These are phyloP conservation scores for Geotrichum aggregatum DNA, from an alignment of 1,139 yeast genomes.

Conservation along the genomic window DNA sequence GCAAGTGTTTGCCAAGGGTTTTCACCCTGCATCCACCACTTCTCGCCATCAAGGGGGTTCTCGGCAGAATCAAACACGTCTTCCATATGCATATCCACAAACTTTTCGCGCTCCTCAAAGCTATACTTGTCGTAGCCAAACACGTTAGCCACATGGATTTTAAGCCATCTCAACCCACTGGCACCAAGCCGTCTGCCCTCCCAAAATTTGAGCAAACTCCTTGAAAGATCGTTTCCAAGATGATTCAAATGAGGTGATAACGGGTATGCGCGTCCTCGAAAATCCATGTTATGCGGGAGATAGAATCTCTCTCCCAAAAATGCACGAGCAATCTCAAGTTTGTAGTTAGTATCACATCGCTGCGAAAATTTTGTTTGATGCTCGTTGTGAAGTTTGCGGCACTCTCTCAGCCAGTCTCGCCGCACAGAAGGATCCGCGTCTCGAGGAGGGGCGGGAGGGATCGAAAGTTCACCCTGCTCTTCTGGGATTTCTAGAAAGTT, in stretches of 20 bases:
- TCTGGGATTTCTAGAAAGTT: constrained; percentile 78
- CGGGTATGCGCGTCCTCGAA: constrained; percentile 91
- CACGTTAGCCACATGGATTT: constrained; percentile 82
- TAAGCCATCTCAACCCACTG: constrained; percentile 78
- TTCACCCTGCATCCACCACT: constrained; percentile 86
- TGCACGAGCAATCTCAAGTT: constrained; percentile 91
- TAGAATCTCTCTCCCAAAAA: constrained; percentile 73
- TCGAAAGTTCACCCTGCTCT: constrained; percentile 45
- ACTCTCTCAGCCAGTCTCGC: constrained; percentile 61
- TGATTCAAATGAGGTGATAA: constrained; percentile 77
- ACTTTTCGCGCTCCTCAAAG: constrained; percentile 66
- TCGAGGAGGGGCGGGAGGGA: constrained; percentile 64
- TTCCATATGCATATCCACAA: constrained; percentile 64
- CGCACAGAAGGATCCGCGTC: constrained; percentile 64
- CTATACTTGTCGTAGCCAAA: constrained; percentile 85
- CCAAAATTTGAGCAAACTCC: constrained; percentile 86
- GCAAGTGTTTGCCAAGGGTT: constrained; percentile 95
- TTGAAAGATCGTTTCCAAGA: constrained; percentile 84
- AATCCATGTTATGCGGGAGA: constrained; percentile 88
- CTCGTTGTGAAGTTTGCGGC: constrained; percentile 55
- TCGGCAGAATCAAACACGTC: constrained; percentile 63
- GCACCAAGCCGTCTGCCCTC: constrained; percentile 75
- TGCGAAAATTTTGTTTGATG: constrained; percentile 71
- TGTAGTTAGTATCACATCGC: constrained; percentile 91
- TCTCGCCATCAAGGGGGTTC: constrained; percentile 56